These are phyloP conservation scores for Tetrapisispora namnaoensis DNA, from an alignment of 805 yeast genomes.

Conservation along the genomic window DNA sequence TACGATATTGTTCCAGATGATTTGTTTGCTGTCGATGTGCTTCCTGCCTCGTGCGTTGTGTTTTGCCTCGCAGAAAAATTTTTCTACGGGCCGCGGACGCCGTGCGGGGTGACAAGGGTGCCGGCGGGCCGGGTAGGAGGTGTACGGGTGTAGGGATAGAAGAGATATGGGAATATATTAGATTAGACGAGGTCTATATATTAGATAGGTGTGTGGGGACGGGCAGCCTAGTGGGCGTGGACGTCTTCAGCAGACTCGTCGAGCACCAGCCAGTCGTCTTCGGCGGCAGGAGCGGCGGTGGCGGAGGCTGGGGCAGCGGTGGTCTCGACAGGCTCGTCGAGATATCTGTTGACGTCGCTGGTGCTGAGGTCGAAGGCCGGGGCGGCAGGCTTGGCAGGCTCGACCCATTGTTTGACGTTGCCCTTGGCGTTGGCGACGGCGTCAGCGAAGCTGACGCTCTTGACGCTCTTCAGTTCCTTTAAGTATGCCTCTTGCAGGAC, in stretches of 20 bases:
- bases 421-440: slow-evolving; percentile 61
- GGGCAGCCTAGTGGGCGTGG: slow-evolving; percentile 1
- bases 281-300: slow-evolving; percentile 20
- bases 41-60: too few species aligned
- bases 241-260: slow-evolving; percentile 34
- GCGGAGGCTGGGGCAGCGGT: slow-evolving; percentile 27
- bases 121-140: background rate
- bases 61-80: too few species aligned
- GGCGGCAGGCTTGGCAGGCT: slow-evolving; percentile 67
- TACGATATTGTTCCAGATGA: too few species aligned
- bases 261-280: slow-evolving; percentile 71
- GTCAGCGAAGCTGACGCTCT: slow-evolving; percentile 55
- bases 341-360: slow-evolving; percentile 58
- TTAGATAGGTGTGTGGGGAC: too few species aligned
- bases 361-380: slow-evolving; percentile 68
- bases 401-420: slow-evolving; percentile 71
- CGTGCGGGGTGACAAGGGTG: too few species aligned
- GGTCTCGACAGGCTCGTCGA: slow-evolving; percentile 65
- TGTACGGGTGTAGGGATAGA: background rate
- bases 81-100: too few species aligned
- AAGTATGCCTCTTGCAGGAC: slow-evolving; percentile 77
- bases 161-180: background rate
- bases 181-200: background rate
- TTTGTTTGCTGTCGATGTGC: too few species aligned
- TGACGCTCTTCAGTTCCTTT: slow-evolving; percentile 78